Conservation (phyloP, 257 asterid species). For the Penstemon newberryi region DNA sequence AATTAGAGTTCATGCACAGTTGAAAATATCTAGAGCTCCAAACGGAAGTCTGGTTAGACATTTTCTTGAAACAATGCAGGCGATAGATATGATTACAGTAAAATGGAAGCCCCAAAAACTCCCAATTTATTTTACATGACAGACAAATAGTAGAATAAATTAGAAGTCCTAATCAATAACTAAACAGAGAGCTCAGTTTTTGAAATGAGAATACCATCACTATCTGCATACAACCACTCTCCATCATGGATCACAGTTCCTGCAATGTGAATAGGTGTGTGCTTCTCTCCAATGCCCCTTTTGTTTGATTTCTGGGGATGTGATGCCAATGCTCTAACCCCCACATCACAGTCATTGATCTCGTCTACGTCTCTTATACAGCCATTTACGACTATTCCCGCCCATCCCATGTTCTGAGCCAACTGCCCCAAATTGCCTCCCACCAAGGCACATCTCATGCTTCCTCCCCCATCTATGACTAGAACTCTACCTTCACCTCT, state of each 20-base stretch:
- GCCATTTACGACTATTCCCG: constrained; percentile 72
- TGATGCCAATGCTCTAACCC: constrained; percentile 80
- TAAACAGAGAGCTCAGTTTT: constrained; percentile 69
- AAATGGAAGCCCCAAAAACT: no score
- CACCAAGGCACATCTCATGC: constrained; percentile 75
- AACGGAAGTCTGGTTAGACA: no score
- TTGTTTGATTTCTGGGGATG: constrained; percentile 77
- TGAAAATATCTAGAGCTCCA: no score
- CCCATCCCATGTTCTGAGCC: constrained; percentile 84
- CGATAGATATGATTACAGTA: no score
- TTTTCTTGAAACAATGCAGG: no score
- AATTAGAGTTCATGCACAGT: no score
- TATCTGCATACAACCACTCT: constrained; percentile 92
- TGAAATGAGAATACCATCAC: constrained; percentile 78
- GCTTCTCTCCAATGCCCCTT: constrained; percentile 66
- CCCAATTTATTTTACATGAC: no score
- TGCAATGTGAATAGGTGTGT: constrained; percentile 47
- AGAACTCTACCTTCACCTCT: constrained; percentile 74
- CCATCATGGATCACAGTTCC: constrained; percentile 66
- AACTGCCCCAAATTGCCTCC: constrained; percentile 79
- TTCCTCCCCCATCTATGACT: constrained; percentile 85
- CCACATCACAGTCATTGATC: constrained; percentile 79
- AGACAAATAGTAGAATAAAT: no score
- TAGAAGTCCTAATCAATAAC: not conserved
- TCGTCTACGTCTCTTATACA: constrained; percentile 81